phyloP scores from a whole-genome alignment of 495 filamentous ascomycete genomes.

The Delitschia confertaspora region DNA sequence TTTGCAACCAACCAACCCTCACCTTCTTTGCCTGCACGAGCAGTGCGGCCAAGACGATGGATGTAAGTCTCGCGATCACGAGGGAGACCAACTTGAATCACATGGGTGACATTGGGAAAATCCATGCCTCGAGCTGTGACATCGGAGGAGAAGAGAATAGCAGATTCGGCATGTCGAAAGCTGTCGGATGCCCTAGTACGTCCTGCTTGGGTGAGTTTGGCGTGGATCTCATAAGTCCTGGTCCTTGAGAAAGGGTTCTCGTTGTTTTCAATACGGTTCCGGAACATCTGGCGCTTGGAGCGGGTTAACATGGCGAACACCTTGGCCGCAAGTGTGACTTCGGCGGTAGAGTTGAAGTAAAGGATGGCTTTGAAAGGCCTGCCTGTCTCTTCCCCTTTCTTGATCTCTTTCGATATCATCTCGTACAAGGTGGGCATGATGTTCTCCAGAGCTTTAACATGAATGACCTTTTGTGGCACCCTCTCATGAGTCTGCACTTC shows the following conservation, averaged over 20 bases:
- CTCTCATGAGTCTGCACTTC: constrained; percentile 76
- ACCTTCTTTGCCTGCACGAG: constrained; percentile 64
- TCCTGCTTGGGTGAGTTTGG: constrained; percentile 57
- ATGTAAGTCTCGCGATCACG: constrained; percentile 71
- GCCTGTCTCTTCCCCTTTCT: constrained; percentile 30
- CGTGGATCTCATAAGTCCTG: constrained; percentile 66
- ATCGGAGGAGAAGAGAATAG: constrained; percentile 82
- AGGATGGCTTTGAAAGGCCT: constrained; percentile 88
- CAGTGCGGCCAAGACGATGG: constrained; percentile 73
- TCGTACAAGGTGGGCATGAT: constrained; percentile 66
- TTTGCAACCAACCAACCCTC: constrained; percentile 69
- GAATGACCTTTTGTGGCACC: constrained; percentile 68
- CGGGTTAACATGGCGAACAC: constrained; percentile 49
- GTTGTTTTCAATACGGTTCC: too few relatives aligned
- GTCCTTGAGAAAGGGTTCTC: constrained; percentile 29
- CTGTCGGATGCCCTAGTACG: constrained; percentile 57
- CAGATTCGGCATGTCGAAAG: constrained; percentile 58
- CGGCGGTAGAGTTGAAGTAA: constrained; percentile 72
- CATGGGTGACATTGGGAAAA: constrained; percentile 85
- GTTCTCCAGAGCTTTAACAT: constrained; percentile 62
- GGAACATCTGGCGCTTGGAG: constrained; percentile 21
- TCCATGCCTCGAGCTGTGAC: constrained; percentile 96
- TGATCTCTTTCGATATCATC: constrained; percentile 51
- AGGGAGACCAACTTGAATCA: constrained; percentile 75
- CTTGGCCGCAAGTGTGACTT: constrained; percentile 52